Percentiles rank a stretch among this genome's conserved stretches.
These are phyloP conservation scores for Colletotrichum graminicola DNA, from an alignment of 2,329 filamentous ascomycete genomes.

Conservation along the genomic window DNA sequence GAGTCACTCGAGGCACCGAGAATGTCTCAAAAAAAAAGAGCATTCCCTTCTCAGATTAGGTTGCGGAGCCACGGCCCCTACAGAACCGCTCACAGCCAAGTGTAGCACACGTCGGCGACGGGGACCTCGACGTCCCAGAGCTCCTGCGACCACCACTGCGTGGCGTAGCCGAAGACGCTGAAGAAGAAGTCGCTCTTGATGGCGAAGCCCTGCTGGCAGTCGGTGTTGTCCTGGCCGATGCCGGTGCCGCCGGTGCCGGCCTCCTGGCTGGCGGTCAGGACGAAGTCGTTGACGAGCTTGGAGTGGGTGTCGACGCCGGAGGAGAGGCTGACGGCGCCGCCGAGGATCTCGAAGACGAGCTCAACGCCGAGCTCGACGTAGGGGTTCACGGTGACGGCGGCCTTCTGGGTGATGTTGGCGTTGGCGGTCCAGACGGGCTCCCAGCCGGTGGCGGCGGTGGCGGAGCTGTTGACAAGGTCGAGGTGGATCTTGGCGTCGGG, in stretches of 20 bases:
- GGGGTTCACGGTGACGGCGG: slow-evolving; percentile 44
- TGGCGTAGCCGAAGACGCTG: slow-evolving; percentile 45
- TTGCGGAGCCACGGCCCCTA: background rate
- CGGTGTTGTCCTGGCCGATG: slow-evolving; percentile 32
- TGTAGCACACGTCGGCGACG: slow-evolving; percentile 47
- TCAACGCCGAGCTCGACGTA: slow-evolving; percentile 44
- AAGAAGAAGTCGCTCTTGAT: slow-evolving; percentile 47
- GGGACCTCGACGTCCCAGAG: slow-evolving; percentile 47
- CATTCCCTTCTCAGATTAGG: background rate
- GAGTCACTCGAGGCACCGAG: background rate
- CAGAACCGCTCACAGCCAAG: slow-evolving; percentile 37
- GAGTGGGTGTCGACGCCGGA: slow-evolving; percentile 46
- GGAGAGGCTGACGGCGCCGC: slow-evolving; percentile 46
- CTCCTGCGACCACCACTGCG: slow-evolving; percentile 46
- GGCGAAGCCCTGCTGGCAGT: slow-evolving; percentile 45
- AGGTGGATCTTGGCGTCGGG: slow-evolving; percentile 46
- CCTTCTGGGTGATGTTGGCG: slow-evolving; percentile 46
- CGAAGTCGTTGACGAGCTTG: slow-evolving; percentile 46
- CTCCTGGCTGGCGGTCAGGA: slow-evolving; percentile 43
- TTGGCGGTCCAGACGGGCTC: slow-evolving; percentile 50
- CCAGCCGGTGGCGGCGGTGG: slow-evolving; percentile 44
- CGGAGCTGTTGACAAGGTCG: slow-evolving; percentile 47
- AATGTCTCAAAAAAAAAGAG: background rate
- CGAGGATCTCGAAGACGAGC: slow-evolving; percentile 45
- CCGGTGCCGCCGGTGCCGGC: slow-evolving; percentile 38